These are phyloP conservation scores for Chrysanthemum lavandulifolium DNA, from an alignment of 129 eudicot species.

Conservation along the genomic window DNA sequence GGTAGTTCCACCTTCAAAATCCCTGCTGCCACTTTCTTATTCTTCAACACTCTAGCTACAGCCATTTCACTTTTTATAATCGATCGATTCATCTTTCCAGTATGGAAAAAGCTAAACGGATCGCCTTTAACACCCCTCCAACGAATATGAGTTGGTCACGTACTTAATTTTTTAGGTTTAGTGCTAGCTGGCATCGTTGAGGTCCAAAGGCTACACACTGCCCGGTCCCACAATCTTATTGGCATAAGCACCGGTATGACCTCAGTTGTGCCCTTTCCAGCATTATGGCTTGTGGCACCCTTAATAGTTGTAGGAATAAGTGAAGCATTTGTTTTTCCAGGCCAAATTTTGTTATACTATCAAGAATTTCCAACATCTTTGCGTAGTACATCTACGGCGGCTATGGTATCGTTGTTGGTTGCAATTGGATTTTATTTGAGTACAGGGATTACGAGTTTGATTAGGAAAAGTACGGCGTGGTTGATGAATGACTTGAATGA, in stretches of 20 bases:
- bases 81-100: conserved; percentile 30
- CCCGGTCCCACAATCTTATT: conserved; percentile 8
- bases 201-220: conserved; percentile 17
- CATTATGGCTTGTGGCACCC: conserved; percentile 39
- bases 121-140: conserved; percentile 35
- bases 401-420: no score
- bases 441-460: conserved; percentile 29
- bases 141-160: conserved; percentile 39
- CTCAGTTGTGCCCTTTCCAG: conserved; percentile 39
- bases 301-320: conserved; percentile 34
- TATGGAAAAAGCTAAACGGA: conserved; percentile 32
- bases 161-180: conserved; percentile 27
- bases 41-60: conserved; percentile 23
- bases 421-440: conserved; percentile 40
- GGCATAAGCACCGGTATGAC: background rate
- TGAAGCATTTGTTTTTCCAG: conserved; percentile 36
- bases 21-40: conserved; percentile 41
- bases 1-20: conserved; percentile 37
- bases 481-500: conserved; percentile 34
- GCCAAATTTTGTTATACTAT: conserved; percentile 29
- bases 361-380: conserved; percentile 38
- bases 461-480: conserved; percentile 30
- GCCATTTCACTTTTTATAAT: conserved; percentile 26
- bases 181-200: conserved; percentile 34
- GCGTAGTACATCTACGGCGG: conserved; percentile 34